Conservation (phyloP, 148 eudicot species). For the Amaranthus palmeri region DNA sequence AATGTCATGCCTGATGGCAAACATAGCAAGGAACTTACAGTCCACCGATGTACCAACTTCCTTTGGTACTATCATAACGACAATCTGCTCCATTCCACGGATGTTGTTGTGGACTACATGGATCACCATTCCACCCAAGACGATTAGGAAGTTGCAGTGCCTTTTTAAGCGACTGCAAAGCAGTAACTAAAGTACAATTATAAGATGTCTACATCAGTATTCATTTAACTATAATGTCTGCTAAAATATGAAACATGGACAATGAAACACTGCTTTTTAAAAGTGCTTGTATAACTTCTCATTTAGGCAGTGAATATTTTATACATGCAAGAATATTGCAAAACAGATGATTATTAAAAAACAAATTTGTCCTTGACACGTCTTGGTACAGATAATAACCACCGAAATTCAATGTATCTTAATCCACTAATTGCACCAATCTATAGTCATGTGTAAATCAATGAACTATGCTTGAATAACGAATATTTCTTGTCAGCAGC, state of each 20-base stretch:
- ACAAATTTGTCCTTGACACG: too few relatives aligned
- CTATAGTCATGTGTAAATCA: neutral
- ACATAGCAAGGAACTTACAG: slow-evolving; percentile 47
- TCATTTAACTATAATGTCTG: neutral
- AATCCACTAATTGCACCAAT: neutral
- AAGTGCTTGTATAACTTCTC: neutral
- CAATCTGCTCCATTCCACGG: slow-evolving; percentile 99
- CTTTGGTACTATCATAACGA: slow-evolving; percentile 49
- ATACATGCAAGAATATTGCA: neutral
- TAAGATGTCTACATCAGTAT: slow-evolving; percentile 4
- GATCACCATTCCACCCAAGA: slow-evolving; percentile 99
- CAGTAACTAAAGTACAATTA: slow-evolving; percentile 48
- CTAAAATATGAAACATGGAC: neutral
- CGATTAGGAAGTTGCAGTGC: slow-evolving; percentile 90
- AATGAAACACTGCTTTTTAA: neutral
- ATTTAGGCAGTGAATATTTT: neutral
- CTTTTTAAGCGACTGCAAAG: slow-evolving; percentile 61
- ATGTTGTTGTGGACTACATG: slow-evolving; percentile 96
- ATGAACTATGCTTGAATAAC: neutral
- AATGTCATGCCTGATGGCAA: neutral
- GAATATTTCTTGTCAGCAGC: neutral
- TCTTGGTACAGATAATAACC: neutral
- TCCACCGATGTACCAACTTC: slow-evolving; percentile 88
- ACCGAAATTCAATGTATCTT: neutral
- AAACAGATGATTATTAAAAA: neutral